Evolutionary conservation across 176 grass and related monocot species (phyloP), one percentile per base, ranked within the genome.

Genomic region (Ananas comosus): DNA sequence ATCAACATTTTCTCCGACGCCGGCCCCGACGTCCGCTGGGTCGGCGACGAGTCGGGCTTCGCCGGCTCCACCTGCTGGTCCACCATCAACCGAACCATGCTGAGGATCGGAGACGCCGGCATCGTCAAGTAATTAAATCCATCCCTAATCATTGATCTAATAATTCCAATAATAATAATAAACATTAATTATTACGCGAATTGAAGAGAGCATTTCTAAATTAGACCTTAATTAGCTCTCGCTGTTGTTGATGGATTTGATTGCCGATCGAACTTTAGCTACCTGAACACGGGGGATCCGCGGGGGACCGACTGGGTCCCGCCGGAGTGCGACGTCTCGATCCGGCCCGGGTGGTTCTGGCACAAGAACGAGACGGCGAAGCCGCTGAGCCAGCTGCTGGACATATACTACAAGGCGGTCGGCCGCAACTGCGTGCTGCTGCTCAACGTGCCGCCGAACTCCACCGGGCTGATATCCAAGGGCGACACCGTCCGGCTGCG

Each of bases 1-100:
- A 97, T 90, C 80, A 97, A 92, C 84, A 97, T 92, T 77, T 92
- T 97, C 82, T 97, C 89, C 19, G 89, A 92, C 72, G 94, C 78
- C 57, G 94, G 94, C 12, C 94, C 93, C 10, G 89, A 97, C 57
- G 29, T 92, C 54, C 84, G 94, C 4, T 92, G 94, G 89, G 94
- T 97, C 54, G 94, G 94, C 70, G 94, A 97, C 83, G 94, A 97
- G 86, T 49, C 72, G 1, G 94, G 89, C 1, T 87, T 33, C 64
- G 94, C 94, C n/a, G 89, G 89, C 0, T 49, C 79, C 0, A 92
- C 94, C 2, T 90, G 94, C 76, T 97, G 94, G 94, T 97, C 94
- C 65, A 81, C 89, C 64, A 67, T 86, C 74, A 92, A 97, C 72
- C 82, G 75, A 28, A 92, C 89, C 12, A 64, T 27, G 71, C 79